These are phyloP conservation scores for Prunus mongolica DNA, from an alignment of 306 rosid species.

Conservation along the genomic window DNA sequence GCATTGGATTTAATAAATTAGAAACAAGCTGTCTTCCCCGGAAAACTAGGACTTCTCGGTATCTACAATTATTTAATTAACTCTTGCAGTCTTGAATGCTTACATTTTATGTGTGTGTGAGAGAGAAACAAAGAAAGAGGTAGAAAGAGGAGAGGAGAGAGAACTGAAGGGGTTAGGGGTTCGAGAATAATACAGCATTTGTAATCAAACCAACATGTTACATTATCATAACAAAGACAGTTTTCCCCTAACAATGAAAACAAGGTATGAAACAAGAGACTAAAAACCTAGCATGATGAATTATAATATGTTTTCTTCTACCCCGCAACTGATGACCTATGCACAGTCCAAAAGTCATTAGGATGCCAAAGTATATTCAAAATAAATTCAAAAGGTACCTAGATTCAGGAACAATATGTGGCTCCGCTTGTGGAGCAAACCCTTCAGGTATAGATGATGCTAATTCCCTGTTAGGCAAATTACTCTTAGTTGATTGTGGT, in stretches of 20 bases:
- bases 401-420: constrained; percentile 65
- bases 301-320: neutral
- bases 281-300: neutral
- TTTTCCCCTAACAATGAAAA: neutral
- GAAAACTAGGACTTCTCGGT: no score
- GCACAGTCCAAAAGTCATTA: neutral
- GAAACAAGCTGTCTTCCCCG: no score
- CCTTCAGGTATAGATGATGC: constrained; percentile 43
- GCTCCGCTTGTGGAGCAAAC: constrained; percentile 44
- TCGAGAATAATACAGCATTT: no score
- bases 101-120: no score
- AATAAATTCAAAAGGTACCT: constrained; percentile 47
- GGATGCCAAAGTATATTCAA: constrained; percentile 8
- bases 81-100: no score
- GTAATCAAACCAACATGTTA: neutral
- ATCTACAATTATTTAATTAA: no score
- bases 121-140: no score
- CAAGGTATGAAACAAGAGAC: neutral
- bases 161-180: no score
- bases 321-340: neutral
- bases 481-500: constrained; percentile 43
- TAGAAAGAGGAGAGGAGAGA: no score
- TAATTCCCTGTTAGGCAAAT: constrained; percentile 49
- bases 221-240: neutral
- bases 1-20: no score